A percentile compares a stretch with the other conserved stretches of the same genome.
phyloP scores from a whole-genome alignment of 2,329 filamentous ascomycete genomes.

The Sordariomycetes sp. region DNA sequence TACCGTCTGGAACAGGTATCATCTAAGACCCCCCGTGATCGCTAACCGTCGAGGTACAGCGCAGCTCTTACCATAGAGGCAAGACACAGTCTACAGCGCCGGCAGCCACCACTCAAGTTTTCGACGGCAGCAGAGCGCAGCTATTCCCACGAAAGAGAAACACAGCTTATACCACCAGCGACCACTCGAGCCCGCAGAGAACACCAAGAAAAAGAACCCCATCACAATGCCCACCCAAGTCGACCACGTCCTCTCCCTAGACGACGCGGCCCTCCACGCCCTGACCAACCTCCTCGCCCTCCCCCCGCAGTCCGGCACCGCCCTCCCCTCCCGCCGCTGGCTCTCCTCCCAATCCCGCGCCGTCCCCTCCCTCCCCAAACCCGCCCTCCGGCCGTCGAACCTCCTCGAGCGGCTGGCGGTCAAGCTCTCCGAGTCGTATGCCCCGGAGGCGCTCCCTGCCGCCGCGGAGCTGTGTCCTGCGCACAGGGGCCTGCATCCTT shows the following conservation, averaged over 20 bases:
- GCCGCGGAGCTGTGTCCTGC: conserved; percentile 23
- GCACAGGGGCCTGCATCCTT: conserved; percentile 26
- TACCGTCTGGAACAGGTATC: too few relatives aligned
- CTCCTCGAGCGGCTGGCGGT: conserved; percentile 18
- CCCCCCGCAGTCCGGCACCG: conserved; percentile 15
- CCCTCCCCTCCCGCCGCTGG: conserved; percentile 20
- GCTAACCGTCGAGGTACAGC: too few relatives aligned
- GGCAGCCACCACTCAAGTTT: too few relatives aligned
- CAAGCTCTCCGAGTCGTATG: conserved; percentile 13
- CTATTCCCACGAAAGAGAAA: too few relatives aligned
- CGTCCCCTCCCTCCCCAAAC: conserved; percentile 11
- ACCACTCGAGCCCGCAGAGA: too few relatives aligned
- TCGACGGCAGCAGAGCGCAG: background rate
- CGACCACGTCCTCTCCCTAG: conserved; percentile 9
- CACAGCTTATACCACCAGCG: background rate
- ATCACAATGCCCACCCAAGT: background rate
- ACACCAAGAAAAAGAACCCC: background rate
- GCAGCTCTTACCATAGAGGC: background rate
- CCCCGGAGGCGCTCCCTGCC: conserved; percentile 10
- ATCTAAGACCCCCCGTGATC: too few relatives aligned
- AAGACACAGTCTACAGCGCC: too few relatives aligned
- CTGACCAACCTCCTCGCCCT: conserved; percentile 23
- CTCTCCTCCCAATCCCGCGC: conserved; percentile 17
- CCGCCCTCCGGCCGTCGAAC: conserved; percentile 14
- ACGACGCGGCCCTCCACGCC: conserved; percentile 13